Evolutionary conservation across 2,329 filamentous ascomycete species (phyloP), one percentile per base, ranked within the genome.

Genomic region (Talaromyces sp.): DNA sequence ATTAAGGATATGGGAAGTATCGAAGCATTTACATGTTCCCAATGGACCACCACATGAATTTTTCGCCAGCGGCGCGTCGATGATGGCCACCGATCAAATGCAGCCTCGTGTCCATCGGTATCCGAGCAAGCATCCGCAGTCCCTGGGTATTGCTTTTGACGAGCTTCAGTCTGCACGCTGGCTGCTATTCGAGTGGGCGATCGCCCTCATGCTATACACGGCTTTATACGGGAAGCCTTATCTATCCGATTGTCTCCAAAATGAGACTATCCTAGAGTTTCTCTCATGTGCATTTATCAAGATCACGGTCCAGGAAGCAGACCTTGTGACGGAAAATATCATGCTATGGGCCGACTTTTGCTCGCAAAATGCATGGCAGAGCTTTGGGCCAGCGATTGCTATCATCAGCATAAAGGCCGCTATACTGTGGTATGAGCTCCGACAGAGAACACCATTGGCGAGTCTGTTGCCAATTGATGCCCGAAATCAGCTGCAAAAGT

Each of bases 311-410:
- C n/a, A 55, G 24, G 53, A 56, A 11, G 53, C 58, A 5, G 54
- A 56, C 8, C 21, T 8, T 19, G 14, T 60, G 21, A 41, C 58
- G 1, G 29, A 60, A 24, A 60, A 52, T 24, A 27, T 60, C 31
- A 56, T 43, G 4, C 6, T 60, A 4, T 60, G 58, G 58, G 58
- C 54, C 3, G 58, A 60, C 26, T 56, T 60, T 41, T 60, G 58
- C 53, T 60, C 51, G 10, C 58, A 60, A 46, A 60, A 60, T 29
- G 58, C 58, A 38, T 60, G 58, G 58, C 58, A 60, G 8, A 60
- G 58, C 13, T 60, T 60, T 19, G 58, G 58, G 9, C 58, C 58
- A 6, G 58, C 58, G 4, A 56, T 60, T 32, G 58, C 51, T 9
- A 60, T 60, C 7, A 50, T 51, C 21, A 60, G 58, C 19, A 43